Percentiles rank a stretch among this genome's conserved stretches.
These are phyloP conservation scores for Skeletonema potamos DNA, from an alignment of 108 stramenopile genomes.

Conservation along the genomic window DNA sequence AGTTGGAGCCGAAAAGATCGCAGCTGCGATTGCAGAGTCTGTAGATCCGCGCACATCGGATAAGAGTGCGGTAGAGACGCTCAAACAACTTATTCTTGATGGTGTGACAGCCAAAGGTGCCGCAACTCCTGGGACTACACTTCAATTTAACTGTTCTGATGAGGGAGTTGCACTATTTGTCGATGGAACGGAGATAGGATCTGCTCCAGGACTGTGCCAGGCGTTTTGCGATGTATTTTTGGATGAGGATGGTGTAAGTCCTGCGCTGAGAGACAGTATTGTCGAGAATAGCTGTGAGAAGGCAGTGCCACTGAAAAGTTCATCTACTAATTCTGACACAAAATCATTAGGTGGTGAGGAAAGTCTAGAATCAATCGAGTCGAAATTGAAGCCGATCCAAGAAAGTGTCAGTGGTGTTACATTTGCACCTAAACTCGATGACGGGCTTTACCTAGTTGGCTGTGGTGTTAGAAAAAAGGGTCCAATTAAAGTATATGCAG, in stretches of 20 bases:
- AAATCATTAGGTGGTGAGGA: background rate
- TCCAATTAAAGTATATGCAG: slow-evolving; percentile 3
- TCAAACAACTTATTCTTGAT: slow-evolving; percentile 69
- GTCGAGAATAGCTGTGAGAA: slow-evolving; percentile 64
- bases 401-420: background rate
- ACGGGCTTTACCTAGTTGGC: background rate
- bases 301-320: background rate
- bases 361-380: slow-evolving; percentile 1
- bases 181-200: slow-evolving; percentile 69
- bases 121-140: slow-evolving; percentile 68
- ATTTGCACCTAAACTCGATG: slow-evolving; percentile 2
- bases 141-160: slow-evolving; percentile 69
- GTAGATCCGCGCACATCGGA: slow-evolving; percentile 68
- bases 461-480: slow-evolving; percentile 1
- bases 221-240: slow-evolving; percentile 85
- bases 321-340: background rate
- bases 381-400: background rate
- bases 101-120: slow-evolving; percentile 67
- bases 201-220: slow-evolving; percentile 55
- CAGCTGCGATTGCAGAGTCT: slow-evolving; percentile 77
- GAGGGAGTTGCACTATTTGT: slow-evolving; percentile 72
- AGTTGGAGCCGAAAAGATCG: slow-evolving; percentile 87
- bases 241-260: slow-evolving; percentile 78
- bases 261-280: slow-evolving; percentile 56
- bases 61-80: slow-evolving; percentile 50